These are phyloP conservation scores for Yarrowia sp. DNA, from an alignment of 805 yeast species.

Conservation along the genomic window DNA sequence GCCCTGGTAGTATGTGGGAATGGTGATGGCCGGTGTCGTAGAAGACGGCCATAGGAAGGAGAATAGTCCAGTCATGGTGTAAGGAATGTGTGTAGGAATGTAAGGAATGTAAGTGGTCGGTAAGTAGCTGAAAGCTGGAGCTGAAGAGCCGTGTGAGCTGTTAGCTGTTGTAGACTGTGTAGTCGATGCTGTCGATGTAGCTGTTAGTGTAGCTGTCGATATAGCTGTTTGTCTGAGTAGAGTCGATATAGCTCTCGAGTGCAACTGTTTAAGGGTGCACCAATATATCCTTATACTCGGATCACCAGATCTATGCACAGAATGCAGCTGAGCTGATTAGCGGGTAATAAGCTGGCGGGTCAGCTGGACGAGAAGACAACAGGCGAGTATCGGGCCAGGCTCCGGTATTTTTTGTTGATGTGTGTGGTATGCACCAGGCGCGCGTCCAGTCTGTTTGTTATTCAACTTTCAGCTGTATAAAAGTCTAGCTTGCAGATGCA, in stretches of 20 bases:
- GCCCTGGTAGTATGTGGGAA: slow-evolving; percentile 59
- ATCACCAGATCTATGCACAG: slow-evolving; percentile 16
- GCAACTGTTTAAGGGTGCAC: no score
- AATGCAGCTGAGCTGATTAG: slow-evolving; percentile 22
- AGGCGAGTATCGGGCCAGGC: no score
- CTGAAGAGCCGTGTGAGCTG: no score
- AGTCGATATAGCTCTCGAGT: no score
- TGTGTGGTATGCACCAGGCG: slow-evolving; percentile 21
- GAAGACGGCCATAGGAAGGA: slow-evolving; percentile 43
- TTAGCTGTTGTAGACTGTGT: not conserved
- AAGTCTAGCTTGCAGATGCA: not conserved
- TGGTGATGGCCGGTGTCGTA: slow-evolving; percentile 51
- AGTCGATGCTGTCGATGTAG: no score
- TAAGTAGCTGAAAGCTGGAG: no score
- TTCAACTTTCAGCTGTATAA: slow-evolving; percentile 17
- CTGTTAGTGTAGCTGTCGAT: no score
- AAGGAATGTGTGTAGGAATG: not conserved
- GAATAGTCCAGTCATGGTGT: slow-evolving; percentile 42
- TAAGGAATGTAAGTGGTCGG: slow-evolving; percentile 5
- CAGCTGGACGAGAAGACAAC: slow-evolving; percentile 4
- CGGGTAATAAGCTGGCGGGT: not conserved
- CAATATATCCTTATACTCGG: no score
- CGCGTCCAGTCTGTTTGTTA: slow-evolving; percentile 36
- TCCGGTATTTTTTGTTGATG: not conserved
- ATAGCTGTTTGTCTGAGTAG: no score